Percentiles rank a stretch among this genome's conserved stretches.
Evolutionary conservation across 805 yeast genomes (phyloP).

Genomic region (Lachancea fermentati): DNA sequence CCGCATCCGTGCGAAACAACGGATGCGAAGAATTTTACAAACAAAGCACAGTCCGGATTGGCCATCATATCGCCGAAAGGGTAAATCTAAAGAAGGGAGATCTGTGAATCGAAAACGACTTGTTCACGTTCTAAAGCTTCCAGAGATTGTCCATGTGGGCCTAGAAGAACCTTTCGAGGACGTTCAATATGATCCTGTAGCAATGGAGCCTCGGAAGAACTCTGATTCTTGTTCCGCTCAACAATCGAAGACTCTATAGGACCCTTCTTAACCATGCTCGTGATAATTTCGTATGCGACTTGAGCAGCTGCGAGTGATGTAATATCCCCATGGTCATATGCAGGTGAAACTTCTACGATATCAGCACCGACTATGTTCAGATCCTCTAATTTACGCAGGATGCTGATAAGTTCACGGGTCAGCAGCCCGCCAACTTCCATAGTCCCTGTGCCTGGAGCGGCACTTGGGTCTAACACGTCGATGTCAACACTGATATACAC

Average conservation of each 20-base stretch:
- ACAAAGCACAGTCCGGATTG: too few relatives aligned
- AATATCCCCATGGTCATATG: slow-evolving; percentile 58
- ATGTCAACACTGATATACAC: slow-evolving; percentile 77
- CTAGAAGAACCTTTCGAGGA: too few relatives aligned
- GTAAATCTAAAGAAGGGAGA: neutral
- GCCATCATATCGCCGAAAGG: neutral
- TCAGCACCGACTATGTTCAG: slow-evolving; percentile 68
- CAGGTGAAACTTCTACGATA: slow-evolving; percentile 68
- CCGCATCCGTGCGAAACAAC: too few relatives aligned
- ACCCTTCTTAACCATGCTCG: slow-evolving; percentile 68
- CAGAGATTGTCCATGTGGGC: too few relatives aligned
- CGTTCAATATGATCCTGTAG: too few relatives aligned
- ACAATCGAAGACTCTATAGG: slow-evolving; percentile 17
- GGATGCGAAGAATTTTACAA: too few relatives aligned
- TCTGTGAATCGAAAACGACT: neutral
- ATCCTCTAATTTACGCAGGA: slow-evolving; percentile 55
- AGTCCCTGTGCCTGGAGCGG: slow-evolving; percentile 78
- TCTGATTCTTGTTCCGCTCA: neutral
- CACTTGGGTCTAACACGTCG: slow-evolving; percentile 67
- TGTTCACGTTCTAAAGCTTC: neutral
- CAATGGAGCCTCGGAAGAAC: neutral
- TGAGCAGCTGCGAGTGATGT: slow-evolving; percentile 69
- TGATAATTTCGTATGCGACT: slow-evolving; percentile 61
- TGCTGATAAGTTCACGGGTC: slow-evolving; percentile 54
- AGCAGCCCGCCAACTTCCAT: slow-evolving; percentile 73